These are phyloP conservation scores for Hyaloperonospora arabidopsidis DNA, from an alignment of 352 stramenopile genomes.

Conservation along the genomic window DNA sequence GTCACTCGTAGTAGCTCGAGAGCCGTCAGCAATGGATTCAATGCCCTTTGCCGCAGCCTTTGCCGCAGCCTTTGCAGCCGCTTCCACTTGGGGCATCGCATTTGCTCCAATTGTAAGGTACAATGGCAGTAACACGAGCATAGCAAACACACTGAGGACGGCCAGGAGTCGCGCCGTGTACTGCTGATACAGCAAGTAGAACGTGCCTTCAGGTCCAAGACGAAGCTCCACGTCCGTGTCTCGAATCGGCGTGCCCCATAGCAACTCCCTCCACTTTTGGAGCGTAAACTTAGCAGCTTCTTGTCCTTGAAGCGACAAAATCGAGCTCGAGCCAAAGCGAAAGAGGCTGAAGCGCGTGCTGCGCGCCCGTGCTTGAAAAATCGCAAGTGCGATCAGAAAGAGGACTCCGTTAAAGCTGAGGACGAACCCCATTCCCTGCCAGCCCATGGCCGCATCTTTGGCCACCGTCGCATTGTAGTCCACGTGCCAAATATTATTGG, in stretches of 20 bases:
- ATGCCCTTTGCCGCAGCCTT: constrained; percentile 24
- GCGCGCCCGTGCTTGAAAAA: constrained; percentile 60
- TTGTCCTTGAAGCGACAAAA: constrained; percentile 30
- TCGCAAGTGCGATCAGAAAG: constrained; percentile 49
- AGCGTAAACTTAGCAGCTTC: constrained; percentile 44
- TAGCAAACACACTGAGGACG: constrained; percentile 50
- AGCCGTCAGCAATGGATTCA: constrained; percentile 18
- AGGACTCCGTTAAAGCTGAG: constrained; percentile 60
- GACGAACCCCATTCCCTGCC: constrained; percentile 74
- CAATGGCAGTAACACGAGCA: constrained; percentile 62
- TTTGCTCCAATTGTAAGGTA: constrained; percentile 57
- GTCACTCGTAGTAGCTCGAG: constrained; percentile 2
- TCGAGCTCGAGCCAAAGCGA: constrained; percentile 47
- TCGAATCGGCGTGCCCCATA: constrained; percentile 67
- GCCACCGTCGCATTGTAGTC: constrained; percentile 77
- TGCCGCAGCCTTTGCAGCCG: constrained; percentile 20
- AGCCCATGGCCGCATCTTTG: constrained; percentile 66
- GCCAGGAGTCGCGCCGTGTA: constrained; percentile 64
- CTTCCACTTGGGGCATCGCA: constrained; percentile 25
- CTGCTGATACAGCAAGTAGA: constrained; percentile 79
- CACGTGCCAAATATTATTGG: constrained; percentile 62
- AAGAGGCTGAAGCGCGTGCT: constrained; percentile 73
- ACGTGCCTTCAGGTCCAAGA: constrained; percentile 70
- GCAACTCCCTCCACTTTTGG: constrained; percentile 49
- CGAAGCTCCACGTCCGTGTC: constrained; percentile 52